Evolutionary conservation across 345 rosid species (phyloP).

Genomic region (Eucalyptus pumila): DNA sequence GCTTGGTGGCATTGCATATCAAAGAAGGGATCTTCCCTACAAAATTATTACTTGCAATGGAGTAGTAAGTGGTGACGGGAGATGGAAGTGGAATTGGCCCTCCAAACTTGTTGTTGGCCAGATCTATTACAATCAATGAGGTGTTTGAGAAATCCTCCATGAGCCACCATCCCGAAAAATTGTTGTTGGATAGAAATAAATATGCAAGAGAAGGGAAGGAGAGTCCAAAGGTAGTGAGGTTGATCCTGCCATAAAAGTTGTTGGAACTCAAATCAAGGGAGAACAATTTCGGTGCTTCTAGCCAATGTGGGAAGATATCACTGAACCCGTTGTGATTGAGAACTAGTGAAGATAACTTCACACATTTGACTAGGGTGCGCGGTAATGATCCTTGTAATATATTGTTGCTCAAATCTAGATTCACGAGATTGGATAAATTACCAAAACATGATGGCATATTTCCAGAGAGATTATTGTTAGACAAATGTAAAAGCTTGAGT

Average conservation of each 20-base stretch:
- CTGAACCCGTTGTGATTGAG: too few relatives aligned
- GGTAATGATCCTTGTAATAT: background rate
- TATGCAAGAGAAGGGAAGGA: background rate
- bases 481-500: background rate
- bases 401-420: background rate
- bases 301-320: too few relatives aligned
- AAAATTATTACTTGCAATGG: background rate
- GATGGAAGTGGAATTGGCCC: background rate
- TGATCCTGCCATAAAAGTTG: background rate
- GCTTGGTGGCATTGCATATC: background rate
- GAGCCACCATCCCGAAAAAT: background rate
- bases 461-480: background rate
- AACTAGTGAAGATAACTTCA: too few relatives aligned
- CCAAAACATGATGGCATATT: background rate
- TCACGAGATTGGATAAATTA: background rate
- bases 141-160: background rate
- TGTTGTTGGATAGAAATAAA: background rate
- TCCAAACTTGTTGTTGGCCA: background rate
- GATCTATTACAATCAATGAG: rapidly evolving
- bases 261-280: background rate
- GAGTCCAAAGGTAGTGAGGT: background rate
- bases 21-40: background rate
- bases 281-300: rapidly evolving
- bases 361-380: too few relatives aligned
- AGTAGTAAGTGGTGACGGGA: rapidly evolving